Conservation (phyloP, 1,284 basidiomycete genomes). For the Microbotryum violaceum region DNA sequence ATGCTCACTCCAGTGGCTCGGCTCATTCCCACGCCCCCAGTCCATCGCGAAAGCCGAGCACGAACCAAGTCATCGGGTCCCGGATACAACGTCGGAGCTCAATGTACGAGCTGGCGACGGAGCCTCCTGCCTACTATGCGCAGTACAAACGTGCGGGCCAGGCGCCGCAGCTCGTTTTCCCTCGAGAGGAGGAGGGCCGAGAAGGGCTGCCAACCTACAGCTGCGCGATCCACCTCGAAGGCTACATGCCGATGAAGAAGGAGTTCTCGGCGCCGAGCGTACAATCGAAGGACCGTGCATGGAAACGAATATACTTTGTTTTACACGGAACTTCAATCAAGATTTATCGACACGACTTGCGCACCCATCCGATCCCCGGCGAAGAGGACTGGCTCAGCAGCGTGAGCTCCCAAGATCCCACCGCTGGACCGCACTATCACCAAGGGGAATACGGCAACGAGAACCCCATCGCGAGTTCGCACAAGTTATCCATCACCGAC, state of each 20-base stretch:
- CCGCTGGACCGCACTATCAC: slow-evolving; percentile 36
- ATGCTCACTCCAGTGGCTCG: too few relatives aligned
- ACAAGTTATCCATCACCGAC: slow-evolving; percentile 21
- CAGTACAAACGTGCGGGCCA: slow-evolving; percentile 39
- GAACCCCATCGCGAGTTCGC: neutral
- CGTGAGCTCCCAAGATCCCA: slow-evolving; percentile 11
- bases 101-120: slow-evolving; percentile 42
- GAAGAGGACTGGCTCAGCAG: slow-evolving; percentile 25
- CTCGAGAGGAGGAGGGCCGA: slow-evolving; percentile 62
- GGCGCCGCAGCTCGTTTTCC: slow-evolving; percentile 32
- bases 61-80: neutral
- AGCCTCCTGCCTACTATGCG: slow-evolving; percentile 44
- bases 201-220: slow-evolving; percentile 70
- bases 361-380: slow-evolving; percentile 42
- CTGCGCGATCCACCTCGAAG: slow-evolving; percentile 78
- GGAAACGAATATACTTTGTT: slow-evolving; percentile 81
- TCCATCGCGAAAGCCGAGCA: neutral
- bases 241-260: slow-evolving; percentile 84
- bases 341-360: slow-evolving; percentile 63
- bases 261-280: slow-evolving; percentile 80
- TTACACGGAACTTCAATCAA: slow-evolving; percentile 83
- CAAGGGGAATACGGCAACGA: slow-evolving; percentile 34
- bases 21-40: too few relatives aligned
- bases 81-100: slow-evolving; percentile 42
- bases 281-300: slow-evolving; percentile 82